Percentiles rank a stretch among this genome's conserved stretches.
Conservation (phyloP, 2,329 filamentous ascomycete genomes). For the Hansfordia pulvinata region DNA sequence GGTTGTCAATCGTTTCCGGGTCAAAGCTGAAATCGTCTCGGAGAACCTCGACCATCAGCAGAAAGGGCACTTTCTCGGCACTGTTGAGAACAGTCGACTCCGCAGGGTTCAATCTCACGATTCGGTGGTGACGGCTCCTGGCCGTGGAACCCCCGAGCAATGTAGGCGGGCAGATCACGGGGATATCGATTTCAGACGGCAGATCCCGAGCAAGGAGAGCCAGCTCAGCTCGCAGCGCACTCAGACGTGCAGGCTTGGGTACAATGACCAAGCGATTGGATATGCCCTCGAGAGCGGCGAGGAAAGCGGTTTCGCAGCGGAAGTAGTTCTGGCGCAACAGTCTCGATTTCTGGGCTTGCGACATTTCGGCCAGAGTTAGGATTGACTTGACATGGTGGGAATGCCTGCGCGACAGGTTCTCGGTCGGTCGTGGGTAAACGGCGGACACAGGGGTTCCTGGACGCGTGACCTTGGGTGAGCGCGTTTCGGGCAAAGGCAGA, state of each 20-base stretch:
- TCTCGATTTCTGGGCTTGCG: constrained; percentile 52
- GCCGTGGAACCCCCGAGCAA: constrained; percentile 60
- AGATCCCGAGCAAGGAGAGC: constrained; percentile 70
- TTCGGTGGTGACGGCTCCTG: constrained; percentile 67
- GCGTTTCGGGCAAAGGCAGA: constrained; percentile 47
- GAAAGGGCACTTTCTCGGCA: constrained; percentile 72
- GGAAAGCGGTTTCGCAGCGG: constrained; percentile 65
- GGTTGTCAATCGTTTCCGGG: constrained; percentile 59
- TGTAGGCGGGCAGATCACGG: constrained; percentile 65
- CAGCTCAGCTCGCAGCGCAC: constrained; percentile 67
- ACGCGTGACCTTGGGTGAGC: constrained; percentile 37
- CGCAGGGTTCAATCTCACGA: constrained; percentile 70
- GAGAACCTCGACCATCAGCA: constrained; percentile 74
- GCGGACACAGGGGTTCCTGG: constrained; percentile 45
- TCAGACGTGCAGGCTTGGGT: constrained; percentile 68
- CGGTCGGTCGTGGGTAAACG: constrained; percentile 30
- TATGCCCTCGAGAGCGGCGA: constrained; percentile 70
- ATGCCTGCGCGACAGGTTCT: constrained; percentile 41
- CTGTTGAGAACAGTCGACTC: constrained; percentile 79
- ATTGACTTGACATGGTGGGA: constrained; percentile 45
- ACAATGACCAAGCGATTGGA: constrained; percentile 75
- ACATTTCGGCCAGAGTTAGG: constrained; percentile 47
- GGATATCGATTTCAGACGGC: constrained; percentile 73
- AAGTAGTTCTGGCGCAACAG: constrained; percentile 73
- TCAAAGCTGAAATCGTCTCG: constrained; percentile 76